Conservation (phyloP, 108 stramenopile genomes). For the Cylindrotheca fusiformis region DNA sequence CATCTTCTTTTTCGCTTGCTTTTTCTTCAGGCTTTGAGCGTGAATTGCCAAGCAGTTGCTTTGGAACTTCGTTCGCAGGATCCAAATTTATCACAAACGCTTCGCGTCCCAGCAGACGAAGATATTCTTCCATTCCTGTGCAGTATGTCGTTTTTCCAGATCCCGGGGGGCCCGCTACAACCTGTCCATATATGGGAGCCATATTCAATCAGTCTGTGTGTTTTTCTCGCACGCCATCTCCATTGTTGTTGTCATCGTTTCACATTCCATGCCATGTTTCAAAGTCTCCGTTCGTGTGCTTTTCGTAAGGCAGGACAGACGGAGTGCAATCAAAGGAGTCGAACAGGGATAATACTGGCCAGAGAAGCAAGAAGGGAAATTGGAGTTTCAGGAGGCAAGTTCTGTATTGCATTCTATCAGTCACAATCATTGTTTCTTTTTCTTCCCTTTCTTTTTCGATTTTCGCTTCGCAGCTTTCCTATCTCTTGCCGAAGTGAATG, state of each 20-base stretch:
- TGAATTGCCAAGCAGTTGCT: not conserved
- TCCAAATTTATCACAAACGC: slow-evolving; percentile 95
- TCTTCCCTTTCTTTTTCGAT: slow-evolving; percentile 31
- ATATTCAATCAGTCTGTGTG: too few species aligned
- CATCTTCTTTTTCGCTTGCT: slow-evolving; percentile 12
- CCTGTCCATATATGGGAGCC: slow-evolving; percentile 81
- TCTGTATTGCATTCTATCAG: too few species aligned
- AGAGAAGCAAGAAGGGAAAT: too few species aligned
- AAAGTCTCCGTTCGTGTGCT: too few species aligned
- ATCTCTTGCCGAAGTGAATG: slow-evolving; percentile 48
- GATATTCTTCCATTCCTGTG: slow-evolving; percentile 94
- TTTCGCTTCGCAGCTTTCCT: slow-evolving; percentile 49
- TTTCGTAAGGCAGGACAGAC: too few species aligned
- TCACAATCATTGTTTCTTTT: slow-evolving; percentile 29
- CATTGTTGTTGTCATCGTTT: too few species aligned
- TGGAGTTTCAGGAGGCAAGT: too few species aligned
- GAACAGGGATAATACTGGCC: too few species aligned
- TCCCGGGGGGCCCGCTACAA: slow-evolving; percentile 96
- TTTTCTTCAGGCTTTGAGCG: not conserved
- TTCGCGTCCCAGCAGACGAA: slow-evolving; percentile 82
- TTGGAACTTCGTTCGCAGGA: slow-evolving; percentile 90
- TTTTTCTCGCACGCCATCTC: too few species aligned
- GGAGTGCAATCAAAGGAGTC: too few species aligned
- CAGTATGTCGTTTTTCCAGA: slow-evolving; percentile 97
- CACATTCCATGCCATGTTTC: too few species aligned